These are phyloP conservation scores for Taiwanofungus camphoratus DNA, from an alignment of 1,284 basidiomycete species.

Conservation along the genomic window DNA sequence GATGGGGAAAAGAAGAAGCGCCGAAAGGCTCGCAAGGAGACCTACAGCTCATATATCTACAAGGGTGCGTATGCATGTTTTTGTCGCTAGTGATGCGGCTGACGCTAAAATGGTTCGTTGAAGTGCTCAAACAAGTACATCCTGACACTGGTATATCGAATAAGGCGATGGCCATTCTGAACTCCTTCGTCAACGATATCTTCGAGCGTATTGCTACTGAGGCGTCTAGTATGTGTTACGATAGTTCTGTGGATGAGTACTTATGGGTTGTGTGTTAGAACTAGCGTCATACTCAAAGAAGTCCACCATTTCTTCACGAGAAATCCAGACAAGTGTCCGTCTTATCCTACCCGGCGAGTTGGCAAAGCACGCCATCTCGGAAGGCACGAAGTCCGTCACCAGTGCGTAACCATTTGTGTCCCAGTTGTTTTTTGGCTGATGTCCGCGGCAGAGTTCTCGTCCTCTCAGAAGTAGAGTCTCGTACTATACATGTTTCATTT, in stretches of 20 bases:
- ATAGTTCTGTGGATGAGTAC: background rate
- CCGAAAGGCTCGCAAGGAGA: conserved; percentile 58
- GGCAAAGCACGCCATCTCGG: conserved; percentile 80
- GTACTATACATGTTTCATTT: conserved; percentile 1
- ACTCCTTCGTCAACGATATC: conserved; percentile 69
- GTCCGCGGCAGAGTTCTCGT: conserved; percentile 10
- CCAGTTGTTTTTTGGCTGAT: background rate
- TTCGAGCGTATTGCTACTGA: conserved; percentile 70
- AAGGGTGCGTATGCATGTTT: conserved; percentile 38
- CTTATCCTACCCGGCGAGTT: conserved; percentile 72
- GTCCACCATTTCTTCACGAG: conserved; percentile 70
- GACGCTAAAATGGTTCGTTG: conserved; percentile 15
- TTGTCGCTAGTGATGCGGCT: background rate
- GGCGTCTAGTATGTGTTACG: conserved; percentile 48
- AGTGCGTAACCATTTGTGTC: conserved; percentile 16
- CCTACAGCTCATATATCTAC: conserved; percentile 68
- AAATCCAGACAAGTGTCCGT: conserved; percentile 71
- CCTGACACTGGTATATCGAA: conserved; percentile 75
- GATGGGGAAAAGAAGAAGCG: conserved; percentile 58
- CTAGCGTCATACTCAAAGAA: conserved; percentile 72
- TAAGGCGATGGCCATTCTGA: conserved; percentile 74
- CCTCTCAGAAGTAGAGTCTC: conserved; percentile 10
- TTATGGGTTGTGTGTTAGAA: conserved; percentile 31
- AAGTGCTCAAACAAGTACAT: conserved; percentile 67
- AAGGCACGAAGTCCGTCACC: conserved; percentile 61